Base-by-base conservation (phyloP, 371 early-diverging fungal genomes). In the Entomophthora muscae region DNA sequence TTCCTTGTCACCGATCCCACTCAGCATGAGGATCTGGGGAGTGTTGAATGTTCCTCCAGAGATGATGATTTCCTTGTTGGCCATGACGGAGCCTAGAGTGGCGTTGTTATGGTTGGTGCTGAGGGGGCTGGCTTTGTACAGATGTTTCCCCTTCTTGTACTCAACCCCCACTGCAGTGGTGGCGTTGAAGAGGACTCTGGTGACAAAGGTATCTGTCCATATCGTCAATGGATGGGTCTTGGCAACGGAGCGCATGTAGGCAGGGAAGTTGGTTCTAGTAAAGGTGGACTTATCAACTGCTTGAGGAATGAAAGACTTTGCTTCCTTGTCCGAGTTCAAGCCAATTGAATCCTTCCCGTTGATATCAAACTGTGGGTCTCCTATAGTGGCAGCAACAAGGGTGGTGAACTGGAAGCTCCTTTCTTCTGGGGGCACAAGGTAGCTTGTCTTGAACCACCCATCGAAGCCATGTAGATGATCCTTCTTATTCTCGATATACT, bases 161-260 rank as follows among this genome's bases (percentile, higher is more conserved):
- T 61, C 61, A 1, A 61, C 61, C 13, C 13, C 62, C 3, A 62
- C 62, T 2, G 52, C 62, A 3, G 51, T 62, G 10, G 62, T 53
- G 2, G n/a, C n/a, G n/a, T n/a, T n/a, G n/a, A n/a, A n/a, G n/a
- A n/a, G n/a, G n/a, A n/a, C n/a, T n/a, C n/a, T n/a, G n/a, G n/a
- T n/a, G n/a, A n/a, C n/a, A n/a, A n/a, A n/a, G n/a, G n/a, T n/a
- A n/a, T n/a, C n/a, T n/a, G n/a, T n/a, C n/a, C n/a, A n/a, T n/a
- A n/a, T n/a, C n/a, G n/a, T n/a, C n/a, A n/a, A n/a, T n/a, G 7
- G 23, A 5, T 62, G 51, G 2, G 21, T 13, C 1, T 52, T 33
- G 10, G 33, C 62, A 1, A 62, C 29, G 27, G 12, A 12, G 10
- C 27, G 32, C 2, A 61, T 32, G 17, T 61, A 23, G 2, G 17